Percentiles rank a stretch among this genome's conserved stretches.
Evolutionary conservation across 1,139 yeast species (phyloP).

Genomic region (Wickerhamomyces sp.): DNA sequence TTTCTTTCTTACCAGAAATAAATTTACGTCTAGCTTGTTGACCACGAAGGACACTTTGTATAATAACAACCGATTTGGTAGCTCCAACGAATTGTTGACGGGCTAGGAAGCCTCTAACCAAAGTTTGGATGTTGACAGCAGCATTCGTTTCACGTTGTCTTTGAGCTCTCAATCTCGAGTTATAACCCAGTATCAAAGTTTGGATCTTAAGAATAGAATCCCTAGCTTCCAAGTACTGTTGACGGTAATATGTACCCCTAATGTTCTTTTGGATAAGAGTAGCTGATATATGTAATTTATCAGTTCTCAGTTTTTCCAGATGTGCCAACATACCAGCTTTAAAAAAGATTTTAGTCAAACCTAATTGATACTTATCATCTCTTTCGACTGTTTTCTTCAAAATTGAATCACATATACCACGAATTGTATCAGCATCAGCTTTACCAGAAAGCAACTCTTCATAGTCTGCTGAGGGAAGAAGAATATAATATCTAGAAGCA

Average conservation of each 20-base stretch:
- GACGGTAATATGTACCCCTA: slow-evolving; percentile 62
- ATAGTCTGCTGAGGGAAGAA: slow-evolving; percentile 71
- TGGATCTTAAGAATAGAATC: slow-evolving; percentile 57
- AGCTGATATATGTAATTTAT: slow-evolving; percentile 73
- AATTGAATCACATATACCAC: slow-evolving; percentile 63
- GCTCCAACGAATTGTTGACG: slow-evolving; percentile 45
- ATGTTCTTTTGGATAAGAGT: slow-evolving; percentile 83
- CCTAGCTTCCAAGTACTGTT: slow-evolving; percentile 51
- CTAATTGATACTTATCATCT: slow-evolving; percentile 70
- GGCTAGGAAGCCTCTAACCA: slow-evolving; percentile 59
- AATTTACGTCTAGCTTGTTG: slow-evolving; percentile 49
- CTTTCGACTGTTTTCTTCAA: slow-evolving; percentile 61
- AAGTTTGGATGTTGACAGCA: slow-evolving; percentile 69
- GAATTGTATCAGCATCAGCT: slow-evolving; percentile 54
- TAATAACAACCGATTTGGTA: slow-evolving; percentile 45
- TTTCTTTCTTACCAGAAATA: slow-evolving; percentile 44
- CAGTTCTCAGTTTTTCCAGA: slow-evolving; percentile 80
- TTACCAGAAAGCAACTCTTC: slow-evolving; percentile 52
- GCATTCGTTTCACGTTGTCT: slow-evolving; percentile 58
- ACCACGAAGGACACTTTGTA: slow-evolving; percentile 74
- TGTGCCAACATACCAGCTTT: slow-evolving; percentile 95
- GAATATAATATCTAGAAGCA: slow-evolving; percentile 82
- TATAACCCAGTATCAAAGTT: slow-evolving; percentile 56
- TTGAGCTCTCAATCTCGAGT: slow-evolving; percentile 55
- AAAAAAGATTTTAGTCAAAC: slow-evolving; percentile 88